Base-by-base conservation (phyloP, 2,329 filamentous ascomycete species). In the Thelonectria discophora region DNA sequence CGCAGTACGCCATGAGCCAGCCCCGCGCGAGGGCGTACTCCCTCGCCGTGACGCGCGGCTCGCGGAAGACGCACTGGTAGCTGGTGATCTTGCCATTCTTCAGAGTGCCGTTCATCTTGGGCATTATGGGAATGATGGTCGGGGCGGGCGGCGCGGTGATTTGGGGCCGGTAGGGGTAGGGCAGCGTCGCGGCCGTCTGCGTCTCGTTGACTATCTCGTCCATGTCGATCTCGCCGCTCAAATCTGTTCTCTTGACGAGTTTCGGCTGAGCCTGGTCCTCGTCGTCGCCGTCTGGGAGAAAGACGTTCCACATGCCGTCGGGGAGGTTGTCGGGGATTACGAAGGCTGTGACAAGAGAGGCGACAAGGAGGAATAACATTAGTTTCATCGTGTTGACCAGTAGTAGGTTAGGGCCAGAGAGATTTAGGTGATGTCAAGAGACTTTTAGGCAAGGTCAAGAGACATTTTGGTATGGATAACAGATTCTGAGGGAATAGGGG, bases 301-400 rank as follows among this genome's bases (percentile, higher is more conserved):
- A 18, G 40, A 62, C 40, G 51, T 62, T 34, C 30, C 58, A 59
- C 15, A 62, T 5, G 13, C 60, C 60, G 12, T 62, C 60, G 5
- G 56, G 45, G 13, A 62, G 50, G 24, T 62, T 45, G 3, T 30
- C n/a, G 11, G 53, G 53, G n/a, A 62, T 30, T 7, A 62, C 48
- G 49, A 42, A 62, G 7, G 37, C 40, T 8, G n/a, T n/a, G 18
- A 18, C 17, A 8, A 58, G 11, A 12, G 42, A 34, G 2, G 32
- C 13, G 3, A 34, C 13, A 5, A 9, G 17, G 7, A 45, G 17
- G 21, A n/a, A 17, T 13, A 30, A 56, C 40, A 24, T 8, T 10
- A 42, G 6, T n/a, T 34, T 10, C 7, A 34, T 20, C 13, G 21
- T 24, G 6, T 45, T 39, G 4, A 2, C n/a, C 42, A n/a, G n/a